Evolutionary conservation across 108 stramenopile genomes (phyloP).

Genomic region (Parietichytrium sp.): DNA sequence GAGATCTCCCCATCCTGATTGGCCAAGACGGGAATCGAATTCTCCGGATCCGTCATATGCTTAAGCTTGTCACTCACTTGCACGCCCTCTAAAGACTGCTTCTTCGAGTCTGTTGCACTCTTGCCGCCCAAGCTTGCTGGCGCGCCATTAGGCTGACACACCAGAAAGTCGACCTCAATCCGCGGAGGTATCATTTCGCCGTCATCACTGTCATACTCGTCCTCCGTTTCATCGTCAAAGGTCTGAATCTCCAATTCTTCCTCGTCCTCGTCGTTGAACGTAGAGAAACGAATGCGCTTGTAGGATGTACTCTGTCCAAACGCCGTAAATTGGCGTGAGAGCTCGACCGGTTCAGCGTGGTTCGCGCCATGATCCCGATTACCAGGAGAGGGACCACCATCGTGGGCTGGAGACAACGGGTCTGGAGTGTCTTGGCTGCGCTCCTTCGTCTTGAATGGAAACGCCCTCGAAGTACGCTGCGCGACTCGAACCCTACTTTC

Average conservation of each 20-base stretch:
- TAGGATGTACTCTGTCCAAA: slow-evolving; percentile 26
- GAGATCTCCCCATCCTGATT: slow-evolving; percentile 22
- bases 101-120: not conserved
- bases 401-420: too few species aligned
- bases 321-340: not conserved
- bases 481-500: not conserved
- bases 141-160: not conserved
- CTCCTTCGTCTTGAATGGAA: slow-evolving; percentile 32
- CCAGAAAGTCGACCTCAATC: not conserved
- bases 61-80: too few species aligned
- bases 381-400: not conserved
- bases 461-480: not conserved
- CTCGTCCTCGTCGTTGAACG: not conserved
- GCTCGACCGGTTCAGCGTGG: not conserved
- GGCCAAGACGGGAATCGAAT: not conserved
- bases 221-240: not conserved
- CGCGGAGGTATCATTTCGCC: not conserved
- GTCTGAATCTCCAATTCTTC: not conserved
- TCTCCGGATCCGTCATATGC: too few species aligned
- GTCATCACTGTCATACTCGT: not conserved
- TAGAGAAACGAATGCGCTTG: slow-evolving; percentile 34
- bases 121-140: not conserved
- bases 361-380: not conserved
- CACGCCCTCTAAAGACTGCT: too few species aligned
- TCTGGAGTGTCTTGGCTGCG: slow-evolving; percentile 18